These are phyloP conservation scores for Penstemon davidsonii DNA, from an alignment of 257 asterid species.

Conservation along the genomic window DNA sequence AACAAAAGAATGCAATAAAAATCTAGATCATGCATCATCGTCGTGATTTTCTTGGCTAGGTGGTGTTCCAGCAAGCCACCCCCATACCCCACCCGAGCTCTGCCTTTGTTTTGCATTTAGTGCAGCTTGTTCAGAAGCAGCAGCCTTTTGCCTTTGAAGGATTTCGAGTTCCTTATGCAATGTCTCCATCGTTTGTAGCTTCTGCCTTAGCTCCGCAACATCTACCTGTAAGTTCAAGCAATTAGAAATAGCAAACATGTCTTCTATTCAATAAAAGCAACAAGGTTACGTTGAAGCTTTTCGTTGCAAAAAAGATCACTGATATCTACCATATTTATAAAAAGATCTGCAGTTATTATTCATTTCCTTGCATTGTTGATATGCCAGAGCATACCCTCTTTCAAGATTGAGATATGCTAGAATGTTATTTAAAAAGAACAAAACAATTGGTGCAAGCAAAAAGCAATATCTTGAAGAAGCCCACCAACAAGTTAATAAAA, in stretches of 20 bases:
- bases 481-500: not conserved
- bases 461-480: not conserved
- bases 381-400: not conserved
- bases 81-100: slow-evolving; percentile 91
- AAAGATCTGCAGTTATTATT: not conserved
- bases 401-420: not conserved
- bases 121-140: slow-evolving; percentile 96
- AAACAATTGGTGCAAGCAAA: not conserved
- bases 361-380: not conserved
- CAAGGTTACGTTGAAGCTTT: slow-evolving; percentile 4
- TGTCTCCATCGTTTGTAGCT: slow-evolving; percentile 80
- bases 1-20: slow-evolving; percentile 25
- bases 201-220: slow-evolving; percentile 92
- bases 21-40: slow-evolving; percentile 42
- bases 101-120: slow-evolving; percentile 63
- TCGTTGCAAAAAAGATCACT: not conserved
- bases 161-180: slow-evolving; percentile 87
- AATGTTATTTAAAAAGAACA: not conserved
- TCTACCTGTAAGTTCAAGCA: slow-evolving; percentile 65
- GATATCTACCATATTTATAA: not conserved
- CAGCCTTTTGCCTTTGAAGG: slow-evolving; percentile 90
- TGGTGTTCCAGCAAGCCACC: slow-evolving; percentile 95
- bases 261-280: not conserved
- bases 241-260: slow-evolving; percentile 18
- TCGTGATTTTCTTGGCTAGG: slow-evolving; percentile 31